Conservation (phyloP, 2,329 filamentous ascomycete genomes). For the Teratosphaeria viscida region DNA sequence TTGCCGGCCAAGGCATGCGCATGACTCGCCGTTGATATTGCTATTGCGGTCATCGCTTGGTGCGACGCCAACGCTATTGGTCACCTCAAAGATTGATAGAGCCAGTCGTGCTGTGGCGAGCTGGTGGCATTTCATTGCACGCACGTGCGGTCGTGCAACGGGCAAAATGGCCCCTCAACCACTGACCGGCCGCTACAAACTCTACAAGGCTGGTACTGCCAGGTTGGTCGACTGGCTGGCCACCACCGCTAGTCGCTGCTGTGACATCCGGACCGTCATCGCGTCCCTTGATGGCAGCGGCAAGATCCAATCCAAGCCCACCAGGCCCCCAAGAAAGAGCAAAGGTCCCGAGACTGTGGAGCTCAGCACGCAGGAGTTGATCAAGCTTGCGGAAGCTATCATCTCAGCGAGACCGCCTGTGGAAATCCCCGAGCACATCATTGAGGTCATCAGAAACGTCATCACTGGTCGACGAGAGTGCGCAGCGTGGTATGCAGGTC, state of each 20-base stretch:
- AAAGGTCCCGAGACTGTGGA: neutral
- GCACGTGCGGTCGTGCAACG: neutral
- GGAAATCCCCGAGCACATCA: neutral
- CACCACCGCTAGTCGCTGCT: slow-evolving; percentile 2
- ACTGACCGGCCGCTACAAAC: slow-evolving; percentile 1
- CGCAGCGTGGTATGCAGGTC: slow-evolving; percentile 3
- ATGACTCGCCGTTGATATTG: too few relatives aligned
- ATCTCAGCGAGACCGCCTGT: neutral
- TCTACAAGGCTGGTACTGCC: slow-evolving; percentile 4
- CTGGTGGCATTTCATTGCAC: too few relatives aligned
- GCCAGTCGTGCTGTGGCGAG: too few relatives aligned
- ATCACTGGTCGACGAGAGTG: slow-evolving; percentile 2
- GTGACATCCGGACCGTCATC: slow-evolving; percentile 2
- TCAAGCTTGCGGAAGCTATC: slow-evolving; percentile 6
- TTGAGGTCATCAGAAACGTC: slow-evolving; percentile 2
- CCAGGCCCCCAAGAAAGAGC: neutral
- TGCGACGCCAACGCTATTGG: too few relatives aligned
- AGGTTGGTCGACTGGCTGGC: slow-evolving; percentile 4
- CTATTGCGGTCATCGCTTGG: too few relatives aligned
- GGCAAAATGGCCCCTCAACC: neutral
- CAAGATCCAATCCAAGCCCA: neutral
- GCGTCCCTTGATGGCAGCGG: neutral
- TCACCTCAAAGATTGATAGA: too few relatives aligned
- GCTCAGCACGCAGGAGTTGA: slow-evolving; percentile 2
- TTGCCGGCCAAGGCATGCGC: too few relatives aligned